Base-by-base conservation (phyloP, 805 yeast genomes). In the Yarrowia porcina region DNA sequence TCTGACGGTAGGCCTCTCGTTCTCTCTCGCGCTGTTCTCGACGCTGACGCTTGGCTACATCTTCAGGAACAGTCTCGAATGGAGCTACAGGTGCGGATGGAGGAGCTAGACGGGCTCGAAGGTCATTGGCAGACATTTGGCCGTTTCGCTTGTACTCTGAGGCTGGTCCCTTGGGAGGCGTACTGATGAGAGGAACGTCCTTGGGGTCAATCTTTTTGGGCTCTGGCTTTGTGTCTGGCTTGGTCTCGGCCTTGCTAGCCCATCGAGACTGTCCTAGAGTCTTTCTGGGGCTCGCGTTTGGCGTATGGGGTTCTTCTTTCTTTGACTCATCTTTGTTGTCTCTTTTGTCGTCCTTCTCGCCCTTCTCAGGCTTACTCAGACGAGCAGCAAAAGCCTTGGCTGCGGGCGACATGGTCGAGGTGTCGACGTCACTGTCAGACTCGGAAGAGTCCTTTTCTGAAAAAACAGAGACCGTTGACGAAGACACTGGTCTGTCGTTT, bases 331-430 rank as follows among this genome's bases (percentile, higher is more conserved):
- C n/a, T n/a, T n/a, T n/a, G n/a, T n/a, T n/a, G n/a, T n/a, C n/a
- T n/a, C n/a, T n/a, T 25, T 52, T 33, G 10, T 35, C 33, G 8
- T 21, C 28, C 39, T 52, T 25, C 27, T 52, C 23, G 42, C 21
- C n/a, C n/a, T n/a, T 27, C 17, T 47, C 54, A 28, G 44, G 59
- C 33, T 25, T 52, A 13, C 32, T 33, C 23, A 49, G 30, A 21
- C 56, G 44, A 30, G 59, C 59, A 17, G 59, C 59, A 35, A 52
- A 52, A 17, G 59, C 59, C 33, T 36, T 52, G 25, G 59, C 59
- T 10, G 59, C 59, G 3, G 59, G 59, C 10, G 59, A 35, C 59
- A 52, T 52, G 23, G 33, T 33, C 23, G 57, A 13, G 20, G 27
- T 6, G 18, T 25, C 11, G 59, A 52, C 59, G 10, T 52, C 59